Evolutionary conservation across 2,329 filamentous ascomycete genomes (phyloP), one percentile per base, ranked within the genome.

Genomic region (Keithomyces neogunnii): DNA sequence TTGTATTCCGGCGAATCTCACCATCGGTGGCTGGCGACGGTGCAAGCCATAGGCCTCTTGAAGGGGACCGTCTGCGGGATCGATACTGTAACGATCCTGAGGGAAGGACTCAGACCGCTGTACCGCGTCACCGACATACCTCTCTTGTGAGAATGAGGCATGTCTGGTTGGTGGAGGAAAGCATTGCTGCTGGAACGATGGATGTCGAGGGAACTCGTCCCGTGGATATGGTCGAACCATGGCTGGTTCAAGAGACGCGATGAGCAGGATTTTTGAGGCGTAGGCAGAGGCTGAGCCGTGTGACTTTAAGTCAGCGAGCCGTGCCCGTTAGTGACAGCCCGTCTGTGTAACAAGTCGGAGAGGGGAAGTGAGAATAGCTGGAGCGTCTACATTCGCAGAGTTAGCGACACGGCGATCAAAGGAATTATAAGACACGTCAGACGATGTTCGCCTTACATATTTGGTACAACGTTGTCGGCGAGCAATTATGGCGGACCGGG

Each of bases 221-320:
- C 71, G 66, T 45, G 64, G 52, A 60, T 63, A 69, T 52, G 70
- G 64, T 56, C 67, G 69, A 47, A 73, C 73, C 72, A 75, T 75
- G 54, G 42, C 48, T 51, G 28, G 31, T 30, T 29, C 29, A 51
- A 4, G 19, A 33, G 45, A 30, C 36, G 6, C 40, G 39, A 42
- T 19, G 5, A 9, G 9, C 38, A 40, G 38, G 26, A 26, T 19
- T 4, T 31, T 47, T 9, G 31, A 28, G 5, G 5, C 8, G 35
- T 33, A 29, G 4, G 13, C 26, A 47, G 11, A 35, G 19, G n/a
- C 45, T 10, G 10, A 29, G 31, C 31, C 13, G 44, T 47, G 35
- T 33, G 11, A 47, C 35, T 5, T 5, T 19, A 26, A 33, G 11
- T 35, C 45, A 47, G 45, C 26, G 10, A 11, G 31, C 31, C 44